Conservation (phyloP, 2,329 filamentous ascomycete genomes). For the Ophiostoma perfectum region DNA sequence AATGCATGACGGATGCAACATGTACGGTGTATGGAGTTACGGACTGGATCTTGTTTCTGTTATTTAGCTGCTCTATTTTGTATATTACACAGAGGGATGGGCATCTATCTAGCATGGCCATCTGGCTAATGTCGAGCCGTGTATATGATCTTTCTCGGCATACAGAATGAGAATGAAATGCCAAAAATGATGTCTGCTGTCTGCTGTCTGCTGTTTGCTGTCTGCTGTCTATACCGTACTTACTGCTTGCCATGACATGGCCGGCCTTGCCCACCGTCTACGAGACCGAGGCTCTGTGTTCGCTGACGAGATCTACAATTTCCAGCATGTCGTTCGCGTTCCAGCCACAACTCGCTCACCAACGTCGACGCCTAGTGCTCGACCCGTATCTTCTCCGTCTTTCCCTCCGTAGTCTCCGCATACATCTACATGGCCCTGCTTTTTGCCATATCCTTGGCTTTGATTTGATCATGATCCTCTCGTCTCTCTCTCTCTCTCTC, state of each 20-base stretch:
- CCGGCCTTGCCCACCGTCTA: not conserved
- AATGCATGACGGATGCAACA: not conserved
- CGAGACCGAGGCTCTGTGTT: not conserved
- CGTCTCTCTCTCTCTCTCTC: too few relatives aligned
- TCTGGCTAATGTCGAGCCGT: too few relatives aligned
- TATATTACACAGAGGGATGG: too few relatives aligned
- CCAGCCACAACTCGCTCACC: not conserved
- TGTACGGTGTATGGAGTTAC: not conserved
- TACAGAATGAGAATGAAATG: not conserved
- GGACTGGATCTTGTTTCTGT: not conserved
- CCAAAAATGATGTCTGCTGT: not conserved
- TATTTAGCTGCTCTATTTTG: not conserved
- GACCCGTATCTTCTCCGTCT: not conserved
- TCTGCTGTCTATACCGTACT: too few relatives aligned
- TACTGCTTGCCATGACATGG: too few relatives aligned
- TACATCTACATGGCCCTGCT: not conserved
- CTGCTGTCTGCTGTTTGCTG: too few relatives aligned
- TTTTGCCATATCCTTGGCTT: too few relatives aligned
- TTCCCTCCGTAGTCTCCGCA: not conserved
- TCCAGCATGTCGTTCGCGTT: not conserved
- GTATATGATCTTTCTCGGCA: too few relatives aligned
- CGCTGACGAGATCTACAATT: not conserved
- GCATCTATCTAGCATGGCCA: too few relatives aligned
- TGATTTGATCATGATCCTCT: too few relatives aligned
- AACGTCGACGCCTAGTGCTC: not conserved